Conservation (phyloP, 2,329 filamentous ascomycete species). For the Graphiopsis chlorocephala region DNA sequence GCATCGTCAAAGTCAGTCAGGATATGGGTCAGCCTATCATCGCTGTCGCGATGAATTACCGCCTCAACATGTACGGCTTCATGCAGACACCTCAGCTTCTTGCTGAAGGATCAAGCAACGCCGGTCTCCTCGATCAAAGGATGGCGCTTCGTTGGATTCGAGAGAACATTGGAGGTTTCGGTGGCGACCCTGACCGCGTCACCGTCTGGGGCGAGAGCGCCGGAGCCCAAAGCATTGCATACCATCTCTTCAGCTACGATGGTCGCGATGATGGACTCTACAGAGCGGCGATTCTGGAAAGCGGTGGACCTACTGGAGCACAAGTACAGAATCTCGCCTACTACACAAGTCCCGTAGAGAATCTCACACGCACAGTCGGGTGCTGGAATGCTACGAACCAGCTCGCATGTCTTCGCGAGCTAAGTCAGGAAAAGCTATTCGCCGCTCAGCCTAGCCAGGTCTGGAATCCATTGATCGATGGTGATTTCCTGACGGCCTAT, state of each 20-base stretch:
- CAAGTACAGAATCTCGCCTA: conserved; percentile 4
- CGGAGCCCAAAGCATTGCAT: conserved; percentile 27
- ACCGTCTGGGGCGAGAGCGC: conserved; percentile 36
- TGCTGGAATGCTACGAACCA: conserved; percentile 22
- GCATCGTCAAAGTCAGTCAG: conserved; percentile 27
- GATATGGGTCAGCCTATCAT: conserved; percentile 11
- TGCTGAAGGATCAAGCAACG: conserved; percentile 51
- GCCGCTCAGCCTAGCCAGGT: conserved; percentile 38
- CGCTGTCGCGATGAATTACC: conserved; percentile 18
- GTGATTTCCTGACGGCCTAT: conserved; percentile 48
- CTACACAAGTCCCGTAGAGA: background rate
- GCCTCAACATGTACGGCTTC: conserved; percentile 51
- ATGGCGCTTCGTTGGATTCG: conserved; percentile 58
- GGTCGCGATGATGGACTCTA: background rate
- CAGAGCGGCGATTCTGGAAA: conserved; percentile 41
- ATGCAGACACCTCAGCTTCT: conserved; percentile 46
- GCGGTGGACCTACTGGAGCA: conserved; percentile 29
- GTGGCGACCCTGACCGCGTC: conserved; percentile 47
- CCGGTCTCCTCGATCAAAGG: conserved; percentile 63
- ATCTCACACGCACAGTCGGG: conserved; percentile 7
- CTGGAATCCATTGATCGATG: conserved; percentile 44
- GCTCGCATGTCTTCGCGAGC: conserved; percentile 38
- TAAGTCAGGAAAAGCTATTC: conserved; percentile 32
- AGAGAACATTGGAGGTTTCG: conserved; percentile 57
- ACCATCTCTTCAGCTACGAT: conserved; percentile 3